Conservation (phyloP, 2,329 filamentous ascomycete genomes). For the Sporothrix schenckii region DNA sequence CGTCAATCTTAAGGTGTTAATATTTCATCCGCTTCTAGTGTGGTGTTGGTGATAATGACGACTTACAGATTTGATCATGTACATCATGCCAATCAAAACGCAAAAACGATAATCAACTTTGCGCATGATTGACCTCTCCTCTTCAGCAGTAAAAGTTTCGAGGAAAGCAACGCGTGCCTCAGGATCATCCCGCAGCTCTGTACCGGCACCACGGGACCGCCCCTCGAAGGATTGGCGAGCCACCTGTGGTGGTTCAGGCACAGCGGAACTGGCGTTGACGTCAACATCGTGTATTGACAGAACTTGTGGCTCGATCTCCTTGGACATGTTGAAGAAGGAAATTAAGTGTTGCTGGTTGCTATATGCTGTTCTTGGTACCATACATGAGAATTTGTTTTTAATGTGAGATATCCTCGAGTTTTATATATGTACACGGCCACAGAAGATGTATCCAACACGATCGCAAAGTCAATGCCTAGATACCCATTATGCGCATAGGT, state of each 20-base stretch:
- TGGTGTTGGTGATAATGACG: conserved; percentile 47
- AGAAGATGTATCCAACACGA: conserved; percentile 10
- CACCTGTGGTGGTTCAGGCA: not conserved
- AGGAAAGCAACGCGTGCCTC: conserved; percentile 42
- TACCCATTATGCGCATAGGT: not conserved
- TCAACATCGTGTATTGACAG: conserved; percentile 1
- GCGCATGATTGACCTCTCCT: conserved; percentile 46
- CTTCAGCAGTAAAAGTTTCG: conserved; percentile 45
- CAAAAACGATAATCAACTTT: conserved; percentile 48
- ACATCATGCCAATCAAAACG: conserved; percentile 47
- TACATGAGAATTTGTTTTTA: not conserved
- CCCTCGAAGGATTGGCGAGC: conserved; percentile 10
- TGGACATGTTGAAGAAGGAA: conserved; percentile 2
- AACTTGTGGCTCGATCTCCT: conserved; percentile 4
- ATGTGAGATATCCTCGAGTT: conserved; percentile 3
- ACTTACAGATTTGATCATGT: conserved; percentile 48
- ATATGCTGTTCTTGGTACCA: not conserved
- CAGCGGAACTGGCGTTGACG: conserved; percentile 1
- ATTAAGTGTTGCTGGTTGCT: not conserved
- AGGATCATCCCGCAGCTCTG: conserved; percentile 36
- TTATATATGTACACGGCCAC: not conserved
- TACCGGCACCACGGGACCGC: conserved; percentile 12
- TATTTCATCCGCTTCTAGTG: conserved; percentile 39
- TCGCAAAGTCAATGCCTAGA: conserved; percentile 1
- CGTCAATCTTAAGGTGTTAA: conserved; percentile 39